phyloP scores from a whole-genome alignment of 495 filamentous ascomycete genomes.

The Podospora fimiseda region DNA sequence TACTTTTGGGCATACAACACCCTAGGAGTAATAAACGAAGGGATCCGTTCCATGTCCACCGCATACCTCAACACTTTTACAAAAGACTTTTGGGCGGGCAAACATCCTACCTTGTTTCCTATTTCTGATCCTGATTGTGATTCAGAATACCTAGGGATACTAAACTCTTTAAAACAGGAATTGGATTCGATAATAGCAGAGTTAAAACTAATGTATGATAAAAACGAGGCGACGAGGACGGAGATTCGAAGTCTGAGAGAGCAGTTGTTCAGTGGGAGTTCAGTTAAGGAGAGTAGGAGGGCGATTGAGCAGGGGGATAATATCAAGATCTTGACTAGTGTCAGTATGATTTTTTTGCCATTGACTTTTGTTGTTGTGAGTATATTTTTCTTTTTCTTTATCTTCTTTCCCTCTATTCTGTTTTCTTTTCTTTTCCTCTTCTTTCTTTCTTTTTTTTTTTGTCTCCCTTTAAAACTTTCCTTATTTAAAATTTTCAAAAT shows the following conservation, averaged over 20 bases:
- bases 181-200: conserved; percentile 21
- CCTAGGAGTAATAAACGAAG: conserved; percentile 49
- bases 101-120: conserved; percentile 32
- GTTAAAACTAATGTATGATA: conserved; percentile 16
- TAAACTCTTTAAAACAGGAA: conserved; percentile 22
- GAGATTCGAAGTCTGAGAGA: conserved; percentile 29
- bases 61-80: conserved; percentile 46
- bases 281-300: conserved; percentile 26
- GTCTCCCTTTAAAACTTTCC: not conserved
- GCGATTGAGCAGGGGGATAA: conserved; percentile 34
- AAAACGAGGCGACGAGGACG: conserved; percentile 23
- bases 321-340: conserved; percentile 35
- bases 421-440: no score
- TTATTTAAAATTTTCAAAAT: not conserved
- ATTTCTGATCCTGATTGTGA: conserved; percentile 9
- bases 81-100: conserved; percentile 45
- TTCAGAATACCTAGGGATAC: conserved; percentile 9
- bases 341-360: conserved; percentile 38
- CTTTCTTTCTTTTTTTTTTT: no score
- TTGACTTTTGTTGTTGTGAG: conserved; percentile 34
- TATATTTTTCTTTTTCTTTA: no score
- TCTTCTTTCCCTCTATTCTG: no score
- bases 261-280: conserved; percentile 30
- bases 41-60: conserved; percentile 46
- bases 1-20: conserved; percentile 56